Evolutionary conservation across 176 grass and related monocot species (phyloP), one percentile per base, ranked within the genome.

Genomic region (Lolium rigidum): DNA sequence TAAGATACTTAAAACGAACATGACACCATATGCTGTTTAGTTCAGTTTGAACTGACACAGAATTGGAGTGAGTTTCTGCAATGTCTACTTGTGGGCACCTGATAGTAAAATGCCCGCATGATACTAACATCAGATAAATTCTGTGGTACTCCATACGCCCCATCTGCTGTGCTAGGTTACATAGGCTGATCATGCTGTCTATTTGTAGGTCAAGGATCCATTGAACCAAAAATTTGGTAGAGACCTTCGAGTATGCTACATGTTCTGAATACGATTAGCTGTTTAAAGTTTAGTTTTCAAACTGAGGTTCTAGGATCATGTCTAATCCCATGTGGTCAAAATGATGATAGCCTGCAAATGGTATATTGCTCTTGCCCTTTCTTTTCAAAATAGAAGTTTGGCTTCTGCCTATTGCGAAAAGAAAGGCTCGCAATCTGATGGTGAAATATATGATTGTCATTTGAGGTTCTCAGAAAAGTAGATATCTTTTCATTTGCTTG

Each of bases 391-490:
- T 38, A 2, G 10, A 54, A 50, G 69, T 7, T 41, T 54, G 67
- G 73, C 25, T 89, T 89, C 56, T 84, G 37, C 56, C 46, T 35
- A 21, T 18, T 35, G 21, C 57, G 64, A 89, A 89, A 55, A 68
- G 13, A 18, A 43, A 66, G 57, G 18, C 74, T 67, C 10, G 17
- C 18, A 81, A 68, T 35, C 37, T 76, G 46, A 58, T 81, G 39
- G 43, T 75, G 21, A 54, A 77, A 60, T 57, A 69, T 50, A 38
- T 58, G 26, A 24, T 47, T 75, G 7, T 16, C 47, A 75, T 75
- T 75, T 17, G 72, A 75, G 24, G 47, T 52, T 52, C 72, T 75
- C 3, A 1, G 47, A 52, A 52, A 66, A 83, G 25, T 57, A 28
- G 15, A 49, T 57, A 21, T 3, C 17, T 89, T 24, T 9, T 43